Evolutionary conservation across 2,329 filamentous ascomycete species (phyloP), one percentile per base, ranked within the genome.

Genomic region (Alternaria arbusti): DNA sequence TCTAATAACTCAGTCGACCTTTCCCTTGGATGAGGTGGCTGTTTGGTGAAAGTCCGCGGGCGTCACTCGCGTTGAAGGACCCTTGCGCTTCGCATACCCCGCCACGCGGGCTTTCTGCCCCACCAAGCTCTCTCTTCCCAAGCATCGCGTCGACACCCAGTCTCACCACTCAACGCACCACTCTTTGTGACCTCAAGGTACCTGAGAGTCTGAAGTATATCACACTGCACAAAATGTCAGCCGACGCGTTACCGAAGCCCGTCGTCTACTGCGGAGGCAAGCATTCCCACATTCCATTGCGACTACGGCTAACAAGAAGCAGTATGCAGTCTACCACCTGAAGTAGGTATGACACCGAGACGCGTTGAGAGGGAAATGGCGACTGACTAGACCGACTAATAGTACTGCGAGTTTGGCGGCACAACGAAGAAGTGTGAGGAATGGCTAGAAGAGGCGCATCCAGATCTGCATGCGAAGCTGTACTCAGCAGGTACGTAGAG

Each of bases 381-480:
- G 4, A 22, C 68, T 76, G 45, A 77, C 45, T 15, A 6, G 10
- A n/a, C 22, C 26, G 9, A 13, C 7, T 36, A 13, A 10, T 83
- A 98, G 96, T 99, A 97, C 84, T 99, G 96, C 85, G 96, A 99
- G 84, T 98, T 97, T 82, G 96, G 96, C 77, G 95, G 94, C 69
- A 98, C 94, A 43, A 90, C 91, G 23, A 97, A 94, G 83, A 99
- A 97, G 84, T 99, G 96, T 84, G 91, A 95, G 81, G 94, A 98
- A 80, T 99, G 96, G 96, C 89, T 99, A 20, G 84, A 93, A 75
- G 88, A 90, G 69, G 86, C 89, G 69, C 87, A 97, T 73, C 87
- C 89, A 4, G 85, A 87, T 50, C 84, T 97, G 79, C 96, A 97
- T 82, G 82, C 87, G 66, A 85, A 85, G 74, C 87, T 99, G 81